Base-by-base conservation (phyloP, 257 asterid species). In the Capsicum baccatum region DNA sequence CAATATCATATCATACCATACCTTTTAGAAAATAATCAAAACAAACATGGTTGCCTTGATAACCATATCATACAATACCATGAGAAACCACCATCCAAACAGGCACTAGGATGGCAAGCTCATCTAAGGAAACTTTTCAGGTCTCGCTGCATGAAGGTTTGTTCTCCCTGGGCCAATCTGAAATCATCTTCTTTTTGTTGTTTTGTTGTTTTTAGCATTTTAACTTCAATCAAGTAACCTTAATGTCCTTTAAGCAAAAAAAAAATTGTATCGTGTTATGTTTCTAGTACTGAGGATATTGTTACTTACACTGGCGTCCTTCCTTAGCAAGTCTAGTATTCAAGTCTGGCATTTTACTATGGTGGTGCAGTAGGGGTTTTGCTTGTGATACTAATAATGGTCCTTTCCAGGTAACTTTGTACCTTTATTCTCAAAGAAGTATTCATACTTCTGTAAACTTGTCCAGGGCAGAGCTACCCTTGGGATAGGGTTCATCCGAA, bases 121-220 rank as follows among this genome's bases (percentile, higher is more conserved):
- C 96, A 81, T 83, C 85, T 84, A 86, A 90, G 54, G 92, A 88
- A 69, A 89, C 88, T 82, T 88, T 96, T 86, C 88, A 89, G 89
- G 93, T 96, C 69, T 93, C 98, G 62, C 90, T 94, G 71, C 89
- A 89, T 84, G 99, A 94, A 92, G 99, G 99, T 94, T 89, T 52
- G 90, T 86, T 80, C 55, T 83, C 84, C 84, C 19, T 80, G 42
- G 70, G 63, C 60, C 80, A 37, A 69, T 21, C 50, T 42, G 55
- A 67, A 57, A 14, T 67, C 68, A 15, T 52, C 55, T 82, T 71
- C 54, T 21, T 17, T 57, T 79, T 37, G 33, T 48, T 44, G 19
- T 37, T 13, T 66, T 56, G 9, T n/a, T 71, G 19, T 48, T 33
- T 52, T 76, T 83, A 47, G 42, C 33, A 70, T 83, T 26, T 83